Percentiles rank a stretch among this genome's conserved stretches.
Conservation (phyloP, 768 basidiomycete species). For the Gyrodon lividus region DNA sequence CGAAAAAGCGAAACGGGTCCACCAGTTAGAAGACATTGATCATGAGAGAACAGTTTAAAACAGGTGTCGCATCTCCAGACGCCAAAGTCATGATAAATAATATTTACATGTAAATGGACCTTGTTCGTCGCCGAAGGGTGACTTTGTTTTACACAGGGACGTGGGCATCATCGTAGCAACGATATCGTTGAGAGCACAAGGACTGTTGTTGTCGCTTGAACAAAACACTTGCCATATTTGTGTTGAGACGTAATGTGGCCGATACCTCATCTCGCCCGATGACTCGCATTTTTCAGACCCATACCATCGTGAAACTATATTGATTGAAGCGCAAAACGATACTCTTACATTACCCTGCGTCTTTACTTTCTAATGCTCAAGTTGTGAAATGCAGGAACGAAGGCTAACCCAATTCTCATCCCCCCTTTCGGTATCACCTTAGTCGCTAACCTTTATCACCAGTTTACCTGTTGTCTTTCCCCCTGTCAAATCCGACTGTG, state of each 20-base stretch:
- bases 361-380: no score
- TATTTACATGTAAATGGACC: slow-evolving; percentile 20
- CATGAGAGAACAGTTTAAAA: slow-evolving; percentile 5
- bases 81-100: background rate
- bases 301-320: no score
- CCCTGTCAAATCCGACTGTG: slow-evolving; percentile 74
- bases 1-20: slow-evolving; percentile 22
- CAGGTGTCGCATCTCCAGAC: slow-evolving; percentile 2
- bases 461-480: slow-evolving; percentile 87
- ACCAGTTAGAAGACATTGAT: slow-evolving; percentile 24
- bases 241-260: no score
- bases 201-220: slow-evolving; percentile 16
- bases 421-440: background rate
- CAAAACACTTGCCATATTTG: slow-evolving; percentile 26
- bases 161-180: slow-evolving; percentile 24
- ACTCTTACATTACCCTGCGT: no score
- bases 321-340: background rate
- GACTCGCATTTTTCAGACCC: no score
- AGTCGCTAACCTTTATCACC: slow-evolving; percentile 61
- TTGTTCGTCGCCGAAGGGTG: slow-evolving; percentile 15
- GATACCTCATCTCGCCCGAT: no score
- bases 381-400: no score
- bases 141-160: slow-evolving; percentile 23
- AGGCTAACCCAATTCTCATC: background rate
- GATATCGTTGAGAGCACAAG: slow-evolving; percentile 20